A percentile compares a stretch with the other conserved stretches of the same genome.
These are phyloP conservation scores for Biscutella laevigata DNA, from an alignment of 441 rosid species.

Conservation along the genomic window DNA sequence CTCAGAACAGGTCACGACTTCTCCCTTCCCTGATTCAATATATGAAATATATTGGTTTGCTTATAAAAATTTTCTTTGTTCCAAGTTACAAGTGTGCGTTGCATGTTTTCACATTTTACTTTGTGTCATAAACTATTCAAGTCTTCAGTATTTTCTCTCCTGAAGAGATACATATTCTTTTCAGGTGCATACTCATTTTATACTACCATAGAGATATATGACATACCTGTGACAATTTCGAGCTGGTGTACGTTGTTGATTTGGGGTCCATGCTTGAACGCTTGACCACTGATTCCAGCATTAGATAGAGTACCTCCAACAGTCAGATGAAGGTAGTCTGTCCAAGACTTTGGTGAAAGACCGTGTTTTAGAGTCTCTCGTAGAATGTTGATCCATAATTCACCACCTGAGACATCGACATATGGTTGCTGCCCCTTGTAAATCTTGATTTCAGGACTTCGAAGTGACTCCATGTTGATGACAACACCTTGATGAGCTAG, in stretches of 20 bases:
- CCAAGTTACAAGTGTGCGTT: slow-evolving; percentile 20
- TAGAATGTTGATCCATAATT: slow-evolving; percentile 75
- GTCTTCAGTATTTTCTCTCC: background rate
- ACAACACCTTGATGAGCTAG: slow-evolving; percentile 70
- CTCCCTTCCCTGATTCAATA: slow-evolving; percentile 74
- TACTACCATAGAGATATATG: slow-evolving; percentile 10
- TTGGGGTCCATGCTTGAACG: slow-evolving; percentile 82
- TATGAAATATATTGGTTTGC: slow-evolving; percentile 2
- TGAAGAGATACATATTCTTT: background rate
- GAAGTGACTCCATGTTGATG: slow-evolving; percentile 70
- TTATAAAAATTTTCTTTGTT: background rate
- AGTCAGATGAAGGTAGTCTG: slow-evolving; percentile 86
- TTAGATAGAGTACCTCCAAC: slow-evolving; percentile 89
- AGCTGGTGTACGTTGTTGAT: slow-evolving; percentile 67
- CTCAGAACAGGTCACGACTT: slow-evolving; percentile 62
- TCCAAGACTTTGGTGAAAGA: slow-evolving; percentile 86
- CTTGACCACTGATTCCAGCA: slow-evolving; percentile 90
- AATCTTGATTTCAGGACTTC: slow-evolving; percentile 33
- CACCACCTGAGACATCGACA: slow-evolving; percentile 86
- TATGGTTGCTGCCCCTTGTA: slow-evolving; percentile 40
- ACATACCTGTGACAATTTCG: slow-evolving; percentile 77
- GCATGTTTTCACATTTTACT: slow-evolving; percentile 21
- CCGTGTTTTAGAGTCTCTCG: slow-evolving; percentile 68
- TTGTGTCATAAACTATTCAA: background rate
- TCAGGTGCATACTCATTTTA: background rate